Conservation (phyloP, 495 filamentous ascomycete genomes). For the Trichoderma asperelloides region DNA sequence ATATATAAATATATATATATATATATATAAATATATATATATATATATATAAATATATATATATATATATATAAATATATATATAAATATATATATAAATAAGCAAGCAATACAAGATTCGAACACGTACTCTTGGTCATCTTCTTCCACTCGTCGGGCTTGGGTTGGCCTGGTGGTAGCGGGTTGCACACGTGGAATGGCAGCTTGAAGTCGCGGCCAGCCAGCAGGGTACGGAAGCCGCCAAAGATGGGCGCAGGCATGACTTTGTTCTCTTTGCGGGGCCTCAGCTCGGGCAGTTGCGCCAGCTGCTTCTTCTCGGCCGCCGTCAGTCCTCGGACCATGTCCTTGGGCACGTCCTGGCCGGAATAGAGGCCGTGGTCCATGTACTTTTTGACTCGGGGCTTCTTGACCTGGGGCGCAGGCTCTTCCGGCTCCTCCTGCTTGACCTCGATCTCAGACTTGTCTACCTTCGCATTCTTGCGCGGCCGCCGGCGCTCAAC, state of each 20-base stretch:
- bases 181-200: conserved; percentile 87
- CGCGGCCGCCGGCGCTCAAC: conserved; percentile 15
- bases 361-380: conserved; percentile 82
- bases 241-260: conserved; percentile 35
- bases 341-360: conserved; percentile 54
- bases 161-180: conserved; percentile 73
- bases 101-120: conserved; percentile 10
- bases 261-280: conserved; percentile 32
- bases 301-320: conserved; percentile 55
- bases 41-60: too few species aligned
- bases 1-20: too few species aligned
- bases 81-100: not conserved
- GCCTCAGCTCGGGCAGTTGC: conserved; percentile 40
- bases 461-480: conserved; percentile 36
- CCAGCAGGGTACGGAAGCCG: conserved; percentile 47
- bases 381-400: conserved; percentile 62
- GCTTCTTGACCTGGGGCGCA: conserved; percentile 22
- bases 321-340: conserved; percentile 45
- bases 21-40: too few species aligned
- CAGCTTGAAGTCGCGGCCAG: conserved; percentile 70
- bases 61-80: too few species aligned
- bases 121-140: conserved; percentile 67
- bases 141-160: conserved; percentile 83
- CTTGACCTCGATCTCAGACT: conserved; percentile 35
- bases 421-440: conserved; percentile 31